Evolutionary conservation across 2,329 filamentous ascomycete species (phyloP), one percentile per base, ranked within the genome.

Genomic region (Cladosporium sp.): DNA sequence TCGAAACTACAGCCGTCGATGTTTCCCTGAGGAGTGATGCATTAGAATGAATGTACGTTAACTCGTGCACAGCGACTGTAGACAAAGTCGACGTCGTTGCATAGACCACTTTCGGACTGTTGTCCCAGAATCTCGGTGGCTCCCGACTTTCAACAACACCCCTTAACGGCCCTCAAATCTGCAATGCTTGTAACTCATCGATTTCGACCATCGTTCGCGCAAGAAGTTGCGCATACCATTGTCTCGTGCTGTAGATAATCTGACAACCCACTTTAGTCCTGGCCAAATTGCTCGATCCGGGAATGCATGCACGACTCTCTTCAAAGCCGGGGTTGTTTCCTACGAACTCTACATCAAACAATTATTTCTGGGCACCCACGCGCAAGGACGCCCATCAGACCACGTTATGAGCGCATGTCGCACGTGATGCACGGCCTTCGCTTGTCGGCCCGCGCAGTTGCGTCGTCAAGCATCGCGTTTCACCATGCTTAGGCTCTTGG

Each of bases 241-340:
- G n/a, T 46, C 21, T 21, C n/a, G 39, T 21, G 6, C 39, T 46
- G 39, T 3, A 11, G n/a, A 46, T 0, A 23, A 21, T 21, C n/a
- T 1, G n/a, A 46, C 10, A n/a, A n/a, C 23, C 54, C 54, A 57
- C 54, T 39, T 39, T 14, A 16, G 61, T 67, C 25, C 43, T 51
- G 18, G 73, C 73, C n/a, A 23, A 25, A 66, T 75, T 39, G 53
- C 58, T 25, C 46, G 53, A 14, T 64, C 59, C 36, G 30, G 66
- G 18, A 21, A n/a, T 46, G 53, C 56, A 65, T 18, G 6, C 25
- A 43, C 30, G 23, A 53, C 53, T 54, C 25, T 58, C 18, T 54
- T 23, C 58, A 59, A 58, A 30, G 21, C 23, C 46, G 28, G 14
- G 23, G 46, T 14, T 36, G 43, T 62, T 53, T 30, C 46, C 34